Base-by-base conservation (phyloP, 2,329 filamentous ascomycete genomes). In the Talaromyces sp. region DNA sequence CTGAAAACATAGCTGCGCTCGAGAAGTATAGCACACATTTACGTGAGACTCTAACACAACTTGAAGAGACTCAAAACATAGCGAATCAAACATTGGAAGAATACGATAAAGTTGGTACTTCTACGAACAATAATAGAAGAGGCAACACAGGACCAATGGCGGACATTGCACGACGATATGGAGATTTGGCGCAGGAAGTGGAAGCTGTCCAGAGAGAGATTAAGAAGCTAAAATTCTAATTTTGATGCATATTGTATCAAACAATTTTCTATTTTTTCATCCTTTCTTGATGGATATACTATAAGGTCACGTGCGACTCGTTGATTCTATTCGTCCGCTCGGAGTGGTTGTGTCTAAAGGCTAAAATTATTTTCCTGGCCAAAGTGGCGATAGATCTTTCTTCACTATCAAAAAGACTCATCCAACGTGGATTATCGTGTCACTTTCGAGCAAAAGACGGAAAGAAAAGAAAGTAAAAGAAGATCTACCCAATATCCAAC, bases 111-210 rank as follows among this genome's bases (percentile, higher is more conserved):
- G 63, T 62, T 2, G 69, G 69, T 41, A 45, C 51, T 13, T 59
- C 33, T 21, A 41, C 25, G n/a, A 46, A 51, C 33, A 37, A 50
- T 19, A 40, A 50, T 28, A 46, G 35, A 11, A 50, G 36, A 10
- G 39, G 46, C 13, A 25, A 39, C 21, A 40, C 61, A 53, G 67
- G 65, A 6, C 64, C 69, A 1, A 70, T 77, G 63, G 62, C 60
- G 31, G 70, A 72, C 56, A 70, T 77, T 57, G 70, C 73, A 28
- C 69, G 65, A 45, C 68, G 69, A 40, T 77, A 76, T 66, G 70
- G 69, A 4, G 59, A 64, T 17, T 63, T 77, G 48, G 67, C 70
- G 1, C 66, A 64, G 55, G 73, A 77, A 56, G 67, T 75, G 6
- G 74, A 76, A 48, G 60, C 60, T 5, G 68, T 75, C 7, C 67